Evolutionary conservation across 768 basidiomycete species (phyloP).

Genomic region (Tephrocybe sp.): DNA sequence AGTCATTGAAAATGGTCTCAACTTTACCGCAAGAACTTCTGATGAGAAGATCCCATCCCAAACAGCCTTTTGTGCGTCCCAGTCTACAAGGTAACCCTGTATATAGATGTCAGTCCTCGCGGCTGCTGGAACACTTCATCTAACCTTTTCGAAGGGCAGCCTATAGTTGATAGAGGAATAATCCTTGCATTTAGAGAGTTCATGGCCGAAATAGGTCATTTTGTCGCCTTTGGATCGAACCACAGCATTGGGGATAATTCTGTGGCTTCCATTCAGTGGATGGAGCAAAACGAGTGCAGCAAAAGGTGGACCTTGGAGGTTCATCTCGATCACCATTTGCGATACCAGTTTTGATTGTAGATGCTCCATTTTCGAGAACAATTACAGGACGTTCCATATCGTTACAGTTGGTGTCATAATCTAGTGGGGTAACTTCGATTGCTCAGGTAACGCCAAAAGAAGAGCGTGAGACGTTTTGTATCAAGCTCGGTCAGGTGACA

Average conservation of each 20-base stretch:
- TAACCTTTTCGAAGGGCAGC: conserved; percentile 85
- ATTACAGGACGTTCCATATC: conserved; percentile 37
- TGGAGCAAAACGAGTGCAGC: background rate
- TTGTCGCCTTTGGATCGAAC: conserved; percentile 85
- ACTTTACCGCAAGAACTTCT: conserved; percentile 61
- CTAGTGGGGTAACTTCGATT: no score
- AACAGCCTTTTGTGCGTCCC: conserved; percentile 93
- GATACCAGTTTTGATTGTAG: conserved; percentile 75
- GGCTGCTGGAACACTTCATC: conserved; percentile 17
- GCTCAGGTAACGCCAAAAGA: no score
- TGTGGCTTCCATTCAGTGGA: conserved; percentile 24
- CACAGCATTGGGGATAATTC: conserved; percentile 79
- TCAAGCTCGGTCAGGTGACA: background rate
- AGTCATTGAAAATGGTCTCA: background rate
- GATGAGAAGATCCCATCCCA: conserved; percentile 91
- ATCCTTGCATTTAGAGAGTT: conserved; percentile 75
- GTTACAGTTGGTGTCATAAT: no score
- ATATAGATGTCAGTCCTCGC: conserved; percentile 16
- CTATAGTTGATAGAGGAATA: conserved; percentile 81
- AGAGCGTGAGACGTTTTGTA: no score
- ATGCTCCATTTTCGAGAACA: conserved; percentile 87
- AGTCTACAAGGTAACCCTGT: conserved; percentile 87
- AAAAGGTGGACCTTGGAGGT: conserved; percentile 29
- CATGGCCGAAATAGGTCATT: conserved; percentile 82
- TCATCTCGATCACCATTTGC: conserved; percentile 31